Evolutionary conservation across 148 eudicot species (phyloP), one percentile per base, ranked within the genome.

Genomic region (Spergularia marina): DNA sequence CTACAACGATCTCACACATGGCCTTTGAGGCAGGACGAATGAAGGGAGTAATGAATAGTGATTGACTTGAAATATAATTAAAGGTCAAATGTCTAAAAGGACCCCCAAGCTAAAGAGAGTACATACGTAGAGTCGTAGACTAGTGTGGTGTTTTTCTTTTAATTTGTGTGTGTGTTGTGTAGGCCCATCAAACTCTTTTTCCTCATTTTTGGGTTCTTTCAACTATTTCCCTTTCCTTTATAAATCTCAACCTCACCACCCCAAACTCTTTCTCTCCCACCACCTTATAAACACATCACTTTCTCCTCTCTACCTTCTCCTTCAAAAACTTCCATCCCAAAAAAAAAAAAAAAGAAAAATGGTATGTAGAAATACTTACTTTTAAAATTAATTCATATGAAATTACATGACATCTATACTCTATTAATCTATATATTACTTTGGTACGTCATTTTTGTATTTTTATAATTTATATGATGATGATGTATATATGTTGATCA

Each of bases 311-410:
- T 70, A 59, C 20, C 13, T 52, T 68, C n/a, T 68, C n/a, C 71
- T 68, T 68, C 75, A 51, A 11, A 68, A 51, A 53, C 65, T 73
- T 73, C 76, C 65, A 59, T 65, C 18, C 10, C 36, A 25, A 61
- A 4, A 2, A 68, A 17, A 7, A 7, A 7, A 65, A 75, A 65
- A 0, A 41, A 16, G 12, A 75, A 65, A 18, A 36, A 68, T 76
- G 73, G 73, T 76, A 53, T 30, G 41, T 40, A 10, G 13, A 17
- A 11, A 30, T 34, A 4, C 53, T 47, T 51, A 10, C 23, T 1
- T 16, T 39, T 25, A n/a, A 16, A 17, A 3, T 44, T 17, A 11
- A 49, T 17, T 8, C 4, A 0, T 66, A 7, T 20, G 20, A 9
- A 18, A 4, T 59, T 20, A 18, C 12, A 30, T 59, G 12, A 30